Base-by-base conservation (phyloP, 2,329 filamentous ascomycete genomes). In the Stemphylium lycopersici region DNA sequence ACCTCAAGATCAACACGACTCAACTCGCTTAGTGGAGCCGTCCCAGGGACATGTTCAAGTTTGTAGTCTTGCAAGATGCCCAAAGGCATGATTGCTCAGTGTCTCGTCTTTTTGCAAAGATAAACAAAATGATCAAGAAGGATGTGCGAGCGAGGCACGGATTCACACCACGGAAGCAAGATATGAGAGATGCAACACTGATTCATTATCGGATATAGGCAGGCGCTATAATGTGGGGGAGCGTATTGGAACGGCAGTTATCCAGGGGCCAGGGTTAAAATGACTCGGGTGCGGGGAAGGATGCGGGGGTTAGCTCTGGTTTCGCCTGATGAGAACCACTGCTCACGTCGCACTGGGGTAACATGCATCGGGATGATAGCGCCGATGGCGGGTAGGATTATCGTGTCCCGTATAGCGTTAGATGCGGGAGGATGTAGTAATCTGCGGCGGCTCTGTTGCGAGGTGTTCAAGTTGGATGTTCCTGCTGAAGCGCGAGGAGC, bases 31-130 rank as follows among this genome's bases (percentile, higher is more conserved):
- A 67, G 43, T 1, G 62, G 65, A 2, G 65, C 63, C 16, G 65
- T 67, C 5, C 65, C 65, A 13, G 65, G 65, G 0, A 67, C 65
- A 59, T 65, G 59, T 43, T 66, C 63, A 15, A 67, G 48, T 18
- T 62, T 63, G 43, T 59, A 58, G 43, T 67, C 63, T 18, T 59
- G 55, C 5, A 67, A 20, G 13, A 67, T 63, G 43, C 63, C 65
- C 16, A 67, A 18, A n/a, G 61, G 62, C 65, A 67, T 67, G 50
- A 22, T 61, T 48, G 41, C 55, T 46, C 22, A 38, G 11, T 36
- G 4, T 31, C 8, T 39, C 3, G 20, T 26, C 32, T 16, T 20
- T 43, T n/a, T 26, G 46, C 8, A 20, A 49, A 6, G 38, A 22
- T 33, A 34, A 39, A 11, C 26, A 29, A 29, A 8, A 29, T 29